Base-by-base conservation (phyloP, 495 filamentous ascomycete genomes). In the Ascodesmis nigricans region DNA sequence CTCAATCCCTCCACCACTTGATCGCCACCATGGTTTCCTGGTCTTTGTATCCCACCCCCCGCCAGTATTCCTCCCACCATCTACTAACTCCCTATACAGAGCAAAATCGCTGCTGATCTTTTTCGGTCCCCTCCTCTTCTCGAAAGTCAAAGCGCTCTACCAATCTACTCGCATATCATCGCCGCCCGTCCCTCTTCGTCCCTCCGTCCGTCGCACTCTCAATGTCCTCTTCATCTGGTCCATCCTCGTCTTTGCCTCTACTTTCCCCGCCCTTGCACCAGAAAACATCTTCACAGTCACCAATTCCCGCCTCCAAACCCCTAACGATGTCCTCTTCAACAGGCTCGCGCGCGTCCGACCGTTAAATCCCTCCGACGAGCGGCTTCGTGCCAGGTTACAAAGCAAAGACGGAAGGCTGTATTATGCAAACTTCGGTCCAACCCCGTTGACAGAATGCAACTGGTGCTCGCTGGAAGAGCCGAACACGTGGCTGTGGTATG, bases 121-220 rank as follows among this genome's bases (percentile, higher is more conserved):
- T 59, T 75, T 93, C 54, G 84, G 68, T 0, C 83, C 84, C n/a
- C 56, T 87, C 35, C 53, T 91, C 40, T 56, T 93, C 31, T 77
- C 78, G 21, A 73, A 75, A 33, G 54, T 67, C 31, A 59, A 91
- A 40, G 56, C 55, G 38, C 73, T 69, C 58, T 83, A 84, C 57
- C 72, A 75, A 43, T 58, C 60, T 24, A 37, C 62, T 1, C 46
- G 42, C 26, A 49, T 46, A 33, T 50, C 62, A 21, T 56, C 58
- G 17, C 58, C 67, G 31, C 58, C 71, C n/a, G 67, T 63, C 7
- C 71, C 75, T 3, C 43, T 67, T 5, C 69, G 78, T 1, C 57
- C 65, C 0, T 14, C 42, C 1, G 57, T 58, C 23, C 53, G 59
- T 4, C 63, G 62, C 29, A 60, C 67, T 14, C 49, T 84, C 36